phyloP scores from a whole-genome alignment of 805 yeast genomes.

The Metschnikowia drakensbergensis region DNA sequence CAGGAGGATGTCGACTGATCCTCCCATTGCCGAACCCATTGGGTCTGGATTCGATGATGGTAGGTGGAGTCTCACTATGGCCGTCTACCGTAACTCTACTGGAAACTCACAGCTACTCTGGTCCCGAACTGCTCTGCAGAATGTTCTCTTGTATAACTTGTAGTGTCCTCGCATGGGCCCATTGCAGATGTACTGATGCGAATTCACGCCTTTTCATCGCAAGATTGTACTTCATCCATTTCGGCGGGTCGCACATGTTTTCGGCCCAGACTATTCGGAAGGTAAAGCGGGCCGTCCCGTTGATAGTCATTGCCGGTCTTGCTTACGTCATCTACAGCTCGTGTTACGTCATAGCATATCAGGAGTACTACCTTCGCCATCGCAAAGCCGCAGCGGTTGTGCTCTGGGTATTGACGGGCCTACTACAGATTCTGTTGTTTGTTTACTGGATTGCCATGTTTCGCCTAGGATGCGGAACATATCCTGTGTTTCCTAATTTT shows the following conservation, averaged over 20 bases:
- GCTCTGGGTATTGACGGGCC: conserved; percentile 14
- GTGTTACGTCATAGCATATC: conserved; percentile 15
- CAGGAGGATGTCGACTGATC: too few relatives aligned
- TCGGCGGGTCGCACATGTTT: background rate
- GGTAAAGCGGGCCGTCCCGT: conserved; percentile 6
- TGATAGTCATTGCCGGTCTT: conserved; percentile 4
- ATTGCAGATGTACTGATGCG: background rate
- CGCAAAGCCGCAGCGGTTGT: conserved; percentile 13
- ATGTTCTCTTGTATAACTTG: background rate
- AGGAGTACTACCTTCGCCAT: conserved; percentile 8
- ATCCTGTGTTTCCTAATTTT: conserved; percentile 36
- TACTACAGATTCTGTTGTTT: conserved; percentile 7
- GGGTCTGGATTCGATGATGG: too few relatives aligned
- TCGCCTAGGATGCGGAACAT: conserved; percentile 55
- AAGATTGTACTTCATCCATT: background rate
- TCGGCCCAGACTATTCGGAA: background rate
- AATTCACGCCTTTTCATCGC: background rate
- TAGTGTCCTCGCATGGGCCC: too few relatives aligned
- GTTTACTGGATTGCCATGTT: conserved; percentile 45
- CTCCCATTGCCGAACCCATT: too few relatives aligned
- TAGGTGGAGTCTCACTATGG: too few relatives aligned
- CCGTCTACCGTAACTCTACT: too few relatives aligned
- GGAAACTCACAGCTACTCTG: too few relatives aligned
- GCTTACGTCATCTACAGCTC: conserved; percentile 14
- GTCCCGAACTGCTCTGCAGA: background rate